Conservation (phyloP, 805 yeast species). For the Candida dendrica region DNA sequence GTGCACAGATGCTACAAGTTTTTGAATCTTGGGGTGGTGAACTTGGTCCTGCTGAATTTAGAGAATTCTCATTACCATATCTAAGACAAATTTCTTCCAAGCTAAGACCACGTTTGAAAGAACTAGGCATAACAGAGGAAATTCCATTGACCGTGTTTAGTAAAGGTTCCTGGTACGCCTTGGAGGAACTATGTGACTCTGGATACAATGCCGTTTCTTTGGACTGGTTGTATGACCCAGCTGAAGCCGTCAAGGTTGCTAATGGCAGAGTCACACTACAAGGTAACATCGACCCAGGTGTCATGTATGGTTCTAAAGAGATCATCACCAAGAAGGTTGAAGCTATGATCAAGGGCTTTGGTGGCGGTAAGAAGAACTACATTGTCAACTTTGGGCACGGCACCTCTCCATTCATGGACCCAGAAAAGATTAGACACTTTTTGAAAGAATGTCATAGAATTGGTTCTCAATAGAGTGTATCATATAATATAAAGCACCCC, state of each 20-base stretch:
- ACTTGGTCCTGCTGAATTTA: slow-evolving; percentile 82
- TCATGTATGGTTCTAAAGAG: slow-evolving; percentile 84
- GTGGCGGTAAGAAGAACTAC: slow-evolving; percentile 89
- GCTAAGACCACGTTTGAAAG: slow-evolving; percentile 62
- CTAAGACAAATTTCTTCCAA: slow-evolving; percentile 64
- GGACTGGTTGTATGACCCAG: slow-evolving; percentile 87
- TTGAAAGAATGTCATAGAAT: slow-evolving; percentile 80
- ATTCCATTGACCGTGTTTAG: slow-evolving; percentile 90
- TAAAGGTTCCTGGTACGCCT: slow-evolving; percentile 96
- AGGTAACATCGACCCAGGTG: slow-evolving; percentile 95
- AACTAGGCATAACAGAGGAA: slow-evolving; percentile 60
- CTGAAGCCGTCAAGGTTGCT: slow-evolving; percentile 69
- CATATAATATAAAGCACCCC: no score
- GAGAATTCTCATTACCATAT: slow-evolving; percentile 85
- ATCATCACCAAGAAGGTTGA: slow-evolving; percentile 74
- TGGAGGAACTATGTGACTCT: slow-evolving; percentile 72
- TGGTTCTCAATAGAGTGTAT: slow-evolving; percentile 47
- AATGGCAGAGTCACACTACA: slow-evolving; percentile 78
- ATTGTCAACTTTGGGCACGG: slow-evolving; percentile 97
- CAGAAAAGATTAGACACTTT: slow-evolving; percentile 80
- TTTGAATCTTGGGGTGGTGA: slow-evolving; percentile 99
- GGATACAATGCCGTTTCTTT: slow-evolving; percentile 87
- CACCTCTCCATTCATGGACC: slow-evolving; percentile 96
- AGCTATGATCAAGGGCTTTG: slow-evolving; percentile 83
- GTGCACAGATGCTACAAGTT: slow-evolving; percentile 96